phyloP scores from a whole-genome alignment of 2,329 filamentous ascomycete species.

The Furcasterigmium furcatum region DNA sequence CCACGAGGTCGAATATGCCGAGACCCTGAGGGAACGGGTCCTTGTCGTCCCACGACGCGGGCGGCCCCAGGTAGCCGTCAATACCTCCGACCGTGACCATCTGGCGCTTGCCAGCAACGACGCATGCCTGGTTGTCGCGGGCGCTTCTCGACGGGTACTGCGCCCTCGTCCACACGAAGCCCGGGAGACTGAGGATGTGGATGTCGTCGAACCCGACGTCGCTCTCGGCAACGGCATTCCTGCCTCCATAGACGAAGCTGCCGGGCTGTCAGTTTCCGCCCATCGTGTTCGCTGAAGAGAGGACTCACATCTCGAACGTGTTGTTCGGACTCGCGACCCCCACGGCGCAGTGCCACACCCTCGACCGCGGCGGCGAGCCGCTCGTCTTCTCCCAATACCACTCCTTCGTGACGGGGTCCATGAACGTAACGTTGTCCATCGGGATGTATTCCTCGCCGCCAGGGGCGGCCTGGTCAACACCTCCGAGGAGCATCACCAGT shows the following conservation, averaged over 20 bases:
- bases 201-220: constrained; percentile 25
- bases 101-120: constrained; percentile 29
- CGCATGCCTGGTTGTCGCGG: constrained; percentile 28
- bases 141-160: constrained; percentile 13
- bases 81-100: constrained; percentile 35
- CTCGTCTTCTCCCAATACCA: constrained; percentile 30
- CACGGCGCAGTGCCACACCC: constrained; percentile 27
- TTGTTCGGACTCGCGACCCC: constrained; percentile 25
- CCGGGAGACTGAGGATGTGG: constrained; percentile 31
- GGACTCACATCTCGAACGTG: constrained; percentile 30
- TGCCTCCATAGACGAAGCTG: constrained; percentile 30
- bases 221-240: constrained; percentile 12
- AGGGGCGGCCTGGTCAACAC: constrained; percentile 19
- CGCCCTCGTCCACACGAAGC: constrained; percentile 30
- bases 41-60: constrained; percentile 15
- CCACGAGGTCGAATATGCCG: constrained; percentile 35
- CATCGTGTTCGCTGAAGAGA: neutral
- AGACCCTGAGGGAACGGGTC: constrained; percentile 32
- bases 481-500: constrained; percentile 27
- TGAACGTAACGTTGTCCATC: constrained; percentile 25
- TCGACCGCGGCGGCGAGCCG: constrained; percentile 19
- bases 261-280: neutral
- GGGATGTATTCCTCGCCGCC: constrained; percentile 13
- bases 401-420: constrained; percentile 23
- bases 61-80: constrained; percentile 18